These are phyloP conservation scores for Rhamnella rubrinervis DNA, from an alignment of 331 rosid species.

Conservation along the genomic window DNA sequence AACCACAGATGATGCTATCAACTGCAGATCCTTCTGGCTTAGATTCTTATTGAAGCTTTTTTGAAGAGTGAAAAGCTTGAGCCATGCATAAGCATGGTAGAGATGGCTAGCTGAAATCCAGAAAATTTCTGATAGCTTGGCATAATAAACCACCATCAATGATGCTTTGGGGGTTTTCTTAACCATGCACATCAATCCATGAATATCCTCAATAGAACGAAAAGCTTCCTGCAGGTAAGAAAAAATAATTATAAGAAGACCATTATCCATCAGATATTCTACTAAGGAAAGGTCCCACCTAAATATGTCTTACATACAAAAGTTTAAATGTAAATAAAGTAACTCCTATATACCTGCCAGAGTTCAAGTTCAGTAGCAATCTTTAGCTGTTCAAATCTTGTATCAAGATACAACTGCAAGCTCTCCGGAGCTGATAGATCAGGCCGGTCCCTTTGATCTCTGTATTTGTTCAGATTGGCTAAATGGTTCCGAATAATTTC, in stretches of 20 bases:
- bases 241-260: background rate
- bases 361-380: slow-evolving; percentile 94
- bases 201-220: slow-evolving; percentile 90
- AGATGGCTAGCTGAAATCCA: slow-evolving; percentile 85
- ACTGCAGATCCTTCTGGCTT: slow-evolving; percentile 94
- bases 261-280: background rate
- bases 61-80: slow-evolving; percentile 81
- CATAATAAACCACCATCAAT: slow-evolving; percentile 90
- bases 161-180: slow-evolving; percentile 95
- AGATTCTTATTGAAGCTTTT: slow-evolving; percentile 91
- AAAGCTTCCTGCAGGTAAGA: slow-evolving; percentile 80
- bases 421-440: slow-evolving; percentile 89
- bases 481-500: slow-evolving; percentile 92
- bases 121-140: slow-evolving; percentile 83
- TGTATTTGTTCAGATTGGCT: slow-evolving; percentile 80
- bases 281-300: background rate
- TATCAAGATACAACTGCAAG: slow-evolving; percentile 92
- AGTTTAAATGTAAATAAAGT: background rate
- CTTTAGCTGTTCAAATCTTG: slow-evolving; percentile 96
- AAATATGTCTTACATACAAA: background rate
- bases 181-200: slow-evolving; percentile 95
- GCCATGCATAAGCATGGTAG: slow-evolving; percentile 94
- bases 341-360: slow-evolving; percentile 74
- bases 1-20: slow-evolving; percentile 94
- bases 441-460: slow-evolving; percentile 95